These are phyloP conservation scores for Solanum chaucha DNA, from an alignment of 257 asterid genomes.

Conservation along the genomic window DNA sequence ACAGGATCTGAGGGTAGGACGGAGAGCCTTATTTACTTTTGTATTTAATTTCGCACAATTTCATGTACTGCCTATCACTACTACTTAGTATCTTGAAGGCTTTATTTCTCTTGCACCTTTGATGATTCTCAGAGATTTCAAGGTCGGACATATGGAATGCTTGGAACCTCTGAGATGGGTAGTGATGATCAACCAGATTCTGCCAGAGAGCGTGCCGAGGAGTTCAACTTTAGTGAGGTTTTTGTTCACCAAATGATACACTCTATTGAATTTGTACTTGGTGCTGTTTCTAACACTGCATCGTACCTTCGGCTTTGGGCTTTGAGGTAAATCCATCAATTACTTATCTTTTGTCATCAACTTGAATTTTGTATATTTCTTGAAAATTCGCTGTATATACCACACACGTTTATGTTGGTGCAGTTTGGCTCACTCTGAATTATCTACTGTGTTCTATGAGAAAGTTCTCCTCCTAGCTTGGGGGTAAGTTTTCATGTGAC, in stretches of 20 bases:
- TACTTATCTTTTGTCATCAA: background rate
- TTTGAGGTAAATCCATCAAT: constrained; percentile 43
- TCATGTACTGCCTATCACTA: background rate
- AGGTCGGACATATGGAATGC: constrained; percentile 72
- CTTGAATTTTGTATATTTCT: background rate
- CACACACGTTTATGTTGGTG: background rate
- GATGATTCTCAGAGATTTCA: constrained; percentile 58
- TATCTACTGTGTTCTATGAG: constrained; percentile 88
- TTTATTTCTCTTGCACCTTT: background rate
- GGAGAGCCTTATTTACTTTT: background rate
- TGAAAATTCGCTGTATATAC: background rate
- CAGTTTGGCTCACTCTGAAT: constrained; percentile 93
- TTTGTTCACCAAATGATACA: constrained; percentile 98
- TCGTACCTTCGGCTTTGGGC: constrained; percentile 96
- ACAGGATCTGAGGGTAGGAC: background rate
- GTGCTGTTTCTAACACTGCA: constrained; percentile 94
- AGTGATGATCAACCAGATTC: constrained; percentile 60
- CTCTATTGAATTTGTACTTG: constrained; percentile 81
- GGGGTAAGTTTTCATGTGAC: constrained; percentile 49
- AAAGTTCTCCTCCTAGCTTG: constrained; percentile 83
- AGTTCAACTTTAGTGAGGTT: constrained; percentile 77
- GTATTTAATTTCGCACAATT: background rate
- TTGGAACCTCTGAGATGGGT: constrained; percentile 64
- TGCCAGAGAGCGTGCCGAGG: constrained; percentile 52
- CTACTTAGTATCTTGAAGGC: background rate